These are phyloP conservation scores for Lactarius quietus DNA, from an alignment of 768 basidiomycete species.

Conservation along the genomic window DNA sequence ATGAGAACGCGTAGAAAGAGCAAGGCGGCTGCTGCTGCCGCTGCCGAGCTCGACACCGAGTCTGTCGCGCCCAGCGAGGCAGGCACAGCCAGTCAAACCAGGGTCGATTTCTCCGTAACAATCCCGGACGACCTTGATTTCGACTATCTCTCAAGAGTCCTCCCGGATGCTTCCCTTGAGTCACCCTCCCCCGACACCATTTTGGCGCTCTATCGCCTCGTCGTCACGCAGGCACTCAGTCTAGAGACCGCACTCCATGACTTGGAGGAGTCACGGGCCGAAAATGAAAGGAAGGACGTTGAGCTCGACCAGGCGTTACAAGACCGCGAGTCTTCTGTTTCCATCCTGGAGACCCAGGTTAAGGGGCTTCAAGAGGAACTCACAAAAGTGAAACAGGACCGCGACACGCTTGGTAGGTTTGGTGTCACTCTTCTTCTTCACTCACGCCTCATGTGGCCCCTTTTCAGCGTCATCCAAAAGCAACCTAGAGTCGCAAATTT, in stretches of 20 bases:
- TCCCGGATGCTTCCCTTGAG: slow-evolving; percentile 59
- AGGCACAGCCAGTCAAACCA: slow-evolving; percentile 36
- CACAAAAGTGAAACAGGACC: slow-evolving; percentile 52
- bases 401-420: slow-evolving; percentile 59
- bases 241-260: slow-evolving; percentile 56
- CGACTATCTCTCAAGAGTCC: slow-evolving; percentile 51
- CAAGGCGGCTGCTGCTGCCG: slow-evolving; percentile 39
- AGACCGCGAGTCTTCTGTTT: slow-evolving; percentile 62
- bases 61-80: slow-evolving; percentile 35
- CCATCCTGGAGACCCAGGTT: slow-evolving; percentile 52
- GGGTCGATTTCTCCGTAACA: slow-evolving; percentile 38
- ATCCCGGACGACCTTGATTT: slow-evolving; percentile 69
- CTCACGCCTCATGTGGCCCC: slow-evolving; percentile 19
- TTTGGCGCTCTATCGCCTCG: slow-evolving; percentile 55
- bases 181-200: slow-evolving; percentile 58
- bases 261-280: slow-evolving; percentile 67
- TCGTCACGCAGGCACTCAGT: slow-evolving; percentile 54
- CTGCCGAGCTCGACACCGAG: slow-evolving; percentile 24
- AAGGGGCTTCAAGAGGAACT: slow-evolving; percentile 57
- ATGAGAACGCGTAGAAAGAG: slow-evolving; percentile 60
- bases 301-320: slow-evolving; percentile 83
- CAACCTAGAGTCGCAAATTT: slow-evolving; percentile 52
- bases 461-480: slow-evolving; percentile 43
- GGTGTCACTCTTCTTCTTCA: slow-evolving; percentile 16
- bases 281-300: slow-evolving; percentile 66